Evolutionary conservation across 768 basidiomycete genomes (phyloP).

Genomic region (Naganishia friedmannii): DNA sequence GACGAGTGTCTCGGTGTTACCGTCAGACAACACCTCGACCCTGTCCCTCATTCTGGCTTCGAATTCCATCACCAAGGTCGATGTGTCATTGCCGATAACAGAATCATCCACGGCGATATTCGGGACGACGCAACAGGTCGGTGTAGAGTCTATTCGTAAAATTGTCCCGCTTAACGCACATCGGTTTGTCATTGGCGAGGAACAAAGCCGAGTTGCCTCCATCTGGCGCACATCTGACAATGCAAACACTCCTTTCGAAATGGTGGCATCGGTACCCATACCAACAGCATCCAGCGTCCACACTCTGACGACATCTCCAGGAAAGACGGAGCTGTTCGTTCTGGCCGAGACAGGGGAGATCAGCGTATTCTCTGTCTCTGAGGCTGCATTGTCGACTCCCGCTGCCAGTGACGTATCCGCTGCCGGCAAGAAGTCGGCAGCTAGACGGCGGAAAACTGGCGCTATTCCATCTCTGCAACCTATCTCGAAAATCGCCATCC

Average conservation of each 20-base stretch:
- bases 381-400: slow-evolving; percentile 36
- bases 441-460: slow-evolving; percentile 19
- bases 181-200: slow-evolving; percentile 29
- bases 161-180: slow-evolving; percentile 36
- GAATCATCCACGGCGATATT: slow-evolving; percentile 42
- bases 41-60: slow-evolving; percentile 40
- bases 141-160: slow-evolving; percentile 33
- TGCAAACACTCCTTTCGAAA: slow-evolving; percentile 42
- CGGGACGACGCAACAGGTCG: slow-evolving; percentile 37
- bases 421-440: slow-evolving; percentile 10
- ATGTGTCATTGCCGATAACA: slow-evolving; percentile 36
- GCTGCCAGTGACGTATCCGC: neutral
- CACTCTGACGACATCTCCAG: slow-evolving; percentile 32
- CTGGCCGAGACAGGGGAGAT: slow-evolving; percentile 47
- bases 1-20: slow-evolving; percentile 37
- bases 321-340: slow-evolving; percentile 35
- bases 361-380: slow-evolving; percentile 42
- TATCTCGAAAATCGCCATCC: slow-evolving; percentile 14
- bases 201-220: slow-evolving; percentile 25
- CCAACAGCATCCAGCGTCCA: slow-evolving; percentile 47
- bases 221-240: slow-evolving; percentile 26
- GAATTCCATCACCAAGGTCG: slow-evolving; percentile 35
- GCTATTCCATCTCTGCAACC: slow-evolving; percentile 25
- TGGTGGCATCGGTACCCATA: slow-evolving; percentile 38
- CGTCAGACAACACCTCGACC: slow-evolving; percentile 30